Base-by-base conservation (phyloP, 805 yeast genomes). In the Diddensiella caesifluorescens region DNA sequence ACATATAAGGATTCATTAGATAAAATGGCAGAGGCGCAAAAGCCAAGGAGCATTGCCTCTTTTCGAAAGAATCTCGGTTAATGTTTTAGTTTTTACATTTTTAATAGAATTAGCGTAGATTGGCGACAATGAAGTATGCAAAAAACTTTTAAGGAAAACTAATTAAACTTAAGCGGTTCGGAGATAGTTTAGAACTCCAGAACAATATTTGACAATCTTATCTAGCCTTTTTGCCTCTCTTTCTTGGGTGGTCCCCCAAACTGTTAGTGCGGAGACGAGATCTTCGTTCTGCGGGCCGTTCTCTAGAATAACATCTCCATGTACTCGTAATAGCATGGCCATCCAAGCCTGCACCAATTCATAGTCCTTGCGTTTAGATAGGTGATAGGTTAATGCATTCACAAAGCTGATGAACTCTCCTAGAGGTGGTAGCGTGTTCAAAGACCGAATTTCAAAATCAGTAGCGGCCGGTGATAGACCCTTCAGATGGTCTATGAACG, bases 381-480 rank as follows among this genome's bases (percentile, higher is more conserved):
- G 59, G 1, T 90, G 94, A 35, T 60, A 62, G 2, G 74, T 67
- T 50, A 92, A 57, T 0, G 95, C 89, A n/a, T 68, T 62, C 10
- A 88, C 67, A 50, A 90, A 87, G 47, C 67, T 61, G 0, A 72
- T 57, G 52, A 88, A 60, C 64, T 90, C 97, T 7, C 63, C 57
- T 41, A 75, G 74, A 12, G 95, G 94, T 16, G 80, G 77, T 38
- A 71, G 65, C 0, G 60, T 48, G 51, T 78, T 74, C 48, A 92
- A 61, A 2, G 96, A 82, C 54, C 94, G 78, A 44, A 92, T 78
- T 61, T 92, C 99, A 44, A 92, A 62, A 59, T 92, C 97, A 20
- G 87, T 71, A 2, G 74, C 63, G 1, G 95, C 71, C 3, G 97
- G 95, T 0, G 95, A 71, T 27, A 85, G 71, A 2, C 59, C 56